phyloP scores from a whole-genome alignment of 371 early-diverging fungal genomes.

The Mortierella sp. region DNA sequence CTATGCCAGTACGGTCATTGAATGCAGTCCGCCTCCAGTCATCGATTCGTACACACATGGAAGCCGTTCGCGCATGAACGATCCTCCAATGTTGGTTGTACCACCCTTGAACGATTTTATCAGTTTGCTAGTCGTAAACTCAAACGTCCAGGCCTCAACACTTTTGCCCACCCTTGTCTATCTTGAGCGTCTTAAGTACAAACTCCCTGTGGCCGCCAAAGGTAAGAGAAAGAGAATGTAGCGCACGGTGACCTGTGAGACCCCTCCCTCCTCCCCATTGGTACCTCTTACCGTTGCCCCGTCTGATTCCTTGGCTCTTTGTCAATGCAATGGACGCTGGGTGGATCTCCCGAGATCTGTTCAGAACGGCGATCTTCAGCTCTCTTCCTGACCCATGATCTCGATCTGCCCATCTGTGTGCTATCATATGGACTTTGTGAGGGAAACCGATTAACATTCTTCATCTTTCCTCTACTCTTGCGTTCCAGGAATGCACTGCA shows the following conservation, averaged over 20 bases:
- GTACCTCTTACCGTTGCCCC: too few relatives aligned
- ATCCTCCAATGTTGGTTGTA: slow-evolving; percentile 39
- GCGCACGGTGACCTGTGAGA: not conserved
- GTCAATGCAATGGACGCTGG: too few relatives aligned
- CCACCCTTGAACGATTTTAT: slow-evolving; percentile 65
- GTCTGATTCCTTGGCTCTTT: too few relatives aligned
- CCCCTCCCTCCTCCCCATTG: not conserved
- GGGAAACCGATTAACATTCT: too few relatives aligned
- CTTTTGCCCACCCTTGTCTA: slow-evolving; percentile 69
- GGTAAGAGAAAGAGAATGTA: slow-evolving; percentile 22
- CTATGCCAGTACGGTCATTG: slow-evolving; percentile 62
- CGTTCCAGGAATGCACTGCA: slow-evolving; percentile 76
- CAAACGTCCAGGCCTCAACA: slow-evolving; percentile 68
- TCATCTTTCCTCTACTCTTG: not conserved
- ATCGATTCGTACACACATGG: slow-evolving; percentile 35
- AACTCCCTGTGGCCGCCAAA: slow-evolving; percentile 50
- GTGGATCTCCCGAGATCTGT: too few relatives aligned
- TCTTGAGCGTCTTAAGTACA: slow-evolving; percentile 62
- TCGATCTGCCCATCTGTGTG: too few relatives aligned
- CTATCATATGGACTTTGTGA: too few relatives aligned
- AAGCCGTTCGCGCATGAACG: slow-evolving; percentile 30
- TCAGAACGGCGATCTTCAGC: too few relatives aligned
- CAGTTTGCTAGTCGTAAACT: slow-evolving; percentile 61
- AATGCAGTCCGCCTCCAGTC: slow-evolving; percentile 57
- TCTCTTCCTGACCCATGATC: too few relatives aligned